Percentiles rank a stretch among this genome's conserved stretches.
These are phyloP conservation scores for Gentiana dahurica DNA, from an alignment of 257 asterid genomes.

Conservation along the genomic window DNA sequence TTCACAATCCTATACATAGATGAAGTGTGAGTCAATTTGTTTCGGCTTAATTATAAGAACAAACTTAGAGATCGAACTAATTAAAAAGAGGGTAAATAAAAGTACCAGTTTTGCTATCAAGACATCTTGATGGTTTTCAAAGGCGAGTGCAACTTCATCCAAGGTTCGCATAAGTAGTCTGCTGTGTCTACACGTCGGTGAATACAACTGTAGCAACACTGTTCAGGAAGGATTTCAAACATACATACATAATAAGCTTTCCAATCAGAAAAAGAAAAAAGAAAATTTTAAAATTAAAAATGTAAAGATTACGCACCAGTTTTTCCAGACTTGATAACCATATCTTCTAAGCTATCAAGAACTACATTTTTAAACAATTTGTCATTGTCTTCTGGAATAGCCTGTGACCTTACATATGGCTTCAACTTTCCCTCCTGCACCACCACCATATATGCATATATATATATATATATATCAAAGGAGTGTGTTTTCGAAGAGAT, in stretches of 20 bases:
- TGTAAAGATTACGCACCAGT: slow-evolving; percentile 36
- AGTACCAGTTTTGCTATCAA: slow-evolving; percentile 63
- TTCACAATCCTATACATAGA: too few relatives aligned
- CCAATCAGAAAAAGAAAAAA: background rate
- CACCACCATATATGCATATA: too few relatives aligned
- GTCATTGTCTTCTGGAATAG: slow-evolving; percentile 57
- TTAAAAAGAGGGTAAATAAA: too few relatives aligned
- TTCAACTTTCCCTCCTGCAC: slow-evolving; percentile 54
- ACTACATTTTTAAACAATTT: slow-evolving; percentile 85
- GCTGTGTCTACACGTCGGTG: slow-evolving; percentile 96
- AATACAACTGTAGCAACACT: slow-evolving; percentile 71
- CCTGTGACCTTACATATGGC: slow-evolving; percentile 54
- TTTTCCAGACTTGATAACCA: slow-evolving; percentile 69
- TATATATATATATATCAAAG: too few relatives aligned
- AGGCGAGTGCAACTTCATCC: slow-evolving; percentile 74
- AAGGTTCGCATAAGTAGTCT: slow-evolving; percentile 64
- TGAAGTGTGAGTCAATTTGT: too few relatives aligned
- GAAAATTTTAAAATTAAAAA: background rate
- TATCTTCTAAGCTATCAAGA: slow-evolving; percentile 45
- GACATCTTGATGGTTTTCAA: slow-evolving; percentile 42
- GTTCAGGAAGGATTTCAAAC: background rate
- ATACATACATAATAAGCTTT: too few relatives aligned
- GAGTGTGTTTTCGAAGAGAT: too few relatives aligned
- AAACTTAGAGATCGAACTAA: too few relatives aligned
- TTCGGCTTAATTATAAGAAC: too few relatives aligned